Percentiles rank a stretch among this genome's conserved stretches.
These are phyloP conservation scores for Cerioporus squamosus DNA, from an alignment of 1,284 basidiomycete species.

Conservation along the genomic window DNA sequence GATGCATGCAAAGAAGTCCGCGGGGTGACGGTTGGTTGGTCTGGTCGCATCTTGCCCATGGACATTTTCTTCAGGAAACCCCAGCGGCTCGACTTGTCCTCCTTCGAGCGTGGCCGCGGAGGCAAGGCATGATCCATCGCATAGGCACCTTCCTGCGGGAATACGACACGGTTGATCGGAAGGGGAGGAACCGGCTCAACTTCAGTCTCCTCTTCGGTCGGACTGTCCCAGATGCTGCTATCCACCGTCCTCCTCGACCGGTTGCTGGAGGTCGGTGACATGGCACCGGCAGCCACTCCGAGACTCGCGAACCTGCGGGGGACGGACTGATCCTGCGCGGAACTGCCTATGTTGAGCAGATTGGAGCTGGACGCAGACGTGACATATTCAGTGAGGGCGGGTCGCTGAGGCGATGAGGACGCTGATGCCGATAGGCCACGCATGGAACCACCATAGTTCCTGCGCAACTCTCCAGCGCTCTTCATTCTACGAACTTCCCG, in stretches of 20 bases:
- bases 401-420: constrained; percentile 43
- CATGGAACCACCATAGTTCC: constrained; percentile 34
- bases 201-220: constrained; percentile 30
- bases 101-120: constrained; percentile 36
- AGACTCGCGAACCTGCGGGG: constrained; percentile 71
- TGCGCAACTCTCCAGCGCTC: constrained; percentile 80
- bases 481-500: constrained; percentile 83
- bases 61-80: constrained; percentile 97
- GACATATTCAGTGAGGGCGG: constrained; percentile 53
- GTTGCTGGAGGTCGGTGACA: constrained; percentile 28
- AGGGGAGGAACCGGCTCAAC: constrained; percentile 22
- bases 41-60: constrained; percentile 83
- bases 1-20: constrained; percentile 33
- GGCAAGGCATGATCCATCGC: constrained; percentile 30
- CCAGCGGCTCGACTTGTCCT: constrained; percentile 77
- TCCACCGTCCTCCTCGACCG: constrained; percentile 30
- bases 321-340: constrained; percentile 42
- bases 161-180: constrained; percentile 19
- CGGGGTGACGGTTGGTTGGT: constrained; percentile 47
- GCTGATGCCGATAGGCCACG: constrained; percentile 28
- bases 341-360: constrained; percentile 45
- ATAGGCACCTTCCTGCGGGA: constrained; percentile 30
- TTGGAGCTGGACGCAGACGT: constrained; percentile 69
- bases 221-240: constrained; percentile 38
- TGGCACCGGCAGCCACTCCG: constrained; percentile 45